Conservation (phyloP, 2,329 filamentous ascomycete genomes). For the Neofusicoccum parvum region DNA sequence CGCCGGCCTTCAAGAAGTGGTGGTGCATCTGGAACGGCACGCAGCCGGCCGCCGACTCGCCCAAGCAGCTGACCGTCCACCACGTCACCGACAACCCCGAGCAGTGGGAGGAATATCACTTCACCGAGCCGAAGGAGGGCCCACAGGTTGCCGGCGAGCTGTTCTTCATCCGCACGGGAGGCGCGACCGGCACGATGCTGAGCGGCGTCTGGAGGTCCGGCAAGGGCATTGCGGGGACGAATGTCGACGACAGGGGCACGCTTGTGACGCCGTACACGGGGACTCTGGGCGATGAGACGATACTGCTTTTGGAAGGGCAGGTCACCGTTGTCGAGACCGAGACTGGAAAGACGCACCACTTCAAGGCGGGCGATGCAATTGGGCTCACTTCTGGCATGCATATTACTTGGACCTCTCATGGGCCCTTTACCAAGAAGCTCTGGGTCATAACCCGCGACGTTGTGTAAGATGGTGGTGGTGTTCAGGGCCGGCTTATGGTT, state of each 20-base stretch:
- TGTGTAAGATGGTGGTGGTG: neutral
- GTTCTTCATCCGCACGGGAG: constrained; percentile 5
- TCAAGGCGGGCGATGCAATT: constrained; percentile 6
- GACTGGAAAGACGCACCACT: constrained; percentile 4
- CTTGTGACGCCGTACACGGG: constrained; percentile 21
- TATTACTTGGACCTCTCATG: constrained; percentile 9
- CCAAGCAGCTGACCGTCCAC: neutral
- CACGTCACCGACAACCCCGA: constrained; percentile 9
- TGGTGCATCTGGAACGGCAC: constrained; percentile 17
- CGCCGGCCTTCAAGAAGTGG: constrained; percentile 19
- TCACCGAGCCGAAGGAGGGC: constrained; percentile 16
- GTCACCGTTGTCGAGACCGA: constrained; percentile 6
- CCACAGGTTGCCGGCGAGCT: constrained; percentile 3
- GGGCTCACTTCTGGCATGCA: constrained; percentile 14
- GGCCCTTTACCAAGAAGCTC: constrained; percentile 11
- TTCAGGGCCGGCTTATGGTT: too few species aligned
- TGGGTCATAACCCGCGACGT: constrained; percentile 17
- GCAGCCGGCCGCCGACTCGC: neutral
- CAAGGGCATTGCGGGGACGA: constrained; percentile 16
- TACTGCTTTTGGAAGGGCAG: constrained; percentile 8
- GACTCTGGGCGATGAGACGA: constrained; percentile 20
- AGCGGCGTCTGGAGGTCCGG: constrained; percentile 20
- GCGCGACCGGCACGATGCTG: constrained; percentile 5
- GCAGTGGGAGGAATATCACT: constrained; percentile 1
- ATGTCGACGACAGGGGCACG: constrained; percentile 10